Evolutionary conservation across 139 green algal genomes (phyloP), one percentile per base, ranked within the genome.

Genomic region (Micractinium sp.): DNA sequence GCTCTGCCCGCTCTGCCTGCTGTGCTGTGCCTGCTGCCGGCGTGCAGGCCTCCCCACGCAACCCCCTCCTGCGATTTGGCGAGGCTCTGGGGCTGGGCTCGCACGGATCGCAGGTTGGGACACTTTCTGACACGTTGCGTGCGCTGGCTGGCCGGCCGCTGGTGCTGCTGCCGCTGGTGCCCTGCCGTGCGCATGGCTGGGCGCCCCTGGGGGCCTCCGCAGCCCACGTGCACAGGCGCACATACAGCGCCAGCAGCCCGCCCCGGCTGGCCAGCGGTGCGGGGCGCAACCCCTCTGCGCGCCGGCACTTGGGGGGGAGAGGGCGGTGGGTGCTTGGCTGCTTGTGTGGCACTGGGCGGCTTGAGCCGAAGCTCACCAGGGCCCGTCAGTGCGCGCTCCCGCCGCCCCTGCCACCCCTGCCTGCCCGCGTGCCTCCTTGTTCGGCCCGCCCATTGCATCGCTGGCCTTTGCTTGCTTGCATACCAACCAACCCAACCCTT

Each of bases 31-130:
- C 82, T 78, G 61, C 33, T 35, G 80, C 14, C n/a, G 66, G 25
- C 56, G 16, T 60, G 82, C 82, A 87, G 82, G 82, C 82, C 69
- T 13, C 66, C 36, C 82, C 61, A 2, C 82, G 82, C 82, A 87
- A 39, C 63, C 82, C 82, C 35, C 82, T 87, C 19, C 14, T 39
- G 36, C 36, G 67, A 36, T 79, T 87, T 87, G 82, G 82, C 16
- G 82, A 87, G 27, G 82, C 82, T 20, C 66, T 87, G 63, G 82
- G 82, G 23, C 66, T 87, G 82, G 82, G 82, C 25, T 79, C 82
- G 20, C 22, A 60, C 12, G 23, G 41, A 14, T 31, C 39, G 25
- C 78, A 84, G 78, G 78, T 84, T 71, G 79, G 81, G n/a, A 41
- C 73, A 76, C 69, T 76, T 71, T 25, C 12, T 71, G 7, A 71